phyloP scores from a whole-genome alignment of 2,329 filamentous ascomycete species.

The Xylaria sp. region DNA sequence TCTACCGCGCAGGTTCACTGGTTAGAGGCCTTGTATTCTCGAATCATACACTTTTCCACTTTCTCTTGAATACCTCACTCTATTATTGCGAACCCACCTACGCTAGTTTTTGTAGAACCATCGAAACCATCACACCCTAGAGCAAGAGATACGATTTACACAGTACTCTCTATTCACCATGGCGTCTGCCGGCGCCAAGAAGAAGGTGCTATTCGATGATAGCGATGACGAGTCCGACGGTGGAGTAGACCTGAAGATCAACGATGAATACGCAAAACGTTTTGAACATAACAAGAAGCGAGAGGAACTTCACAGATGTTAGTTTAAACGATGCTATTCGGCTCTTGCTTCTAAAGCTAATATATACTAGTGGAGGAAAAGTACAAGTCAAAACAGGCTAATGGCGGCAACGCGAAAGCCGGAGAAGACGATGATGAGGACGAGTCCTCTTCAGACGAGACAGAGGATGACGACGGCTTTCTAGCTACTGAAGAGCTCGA shows the following conservation, averaged over 20 bases:
- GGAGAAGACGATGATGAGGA: constrained; percentile 67
- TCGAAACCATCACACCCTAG: neutral
- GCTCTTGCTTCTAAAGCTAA: constrained; percentile 30
- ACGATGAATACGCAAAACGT: constrained; percentile 86
- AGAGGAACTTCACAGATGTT: constrained; percentile 80
- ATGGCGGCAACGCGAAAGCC: constrained; percentile 56
- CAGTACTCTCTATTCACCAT: constrained; percentile 43
- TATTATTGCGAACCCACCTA: neutral
- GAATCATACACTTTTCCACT: neutral
- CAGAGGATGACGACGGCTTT: constrained; percentile 91
- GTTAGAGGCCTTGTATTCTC: neutral
- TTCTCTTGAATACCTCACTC: neutral
- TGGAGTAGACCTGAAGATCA: constrained; percentile 76
- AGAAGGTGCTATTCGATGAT: constrained; percentile 67
- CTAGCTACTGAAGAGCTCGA: constrained; percentile 88
- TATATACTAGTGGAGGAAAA: constrained; percentile 84
- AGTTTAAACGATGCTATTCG: constrained; percentile 46
- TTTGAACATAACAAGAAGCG: constrained; percentile 99
- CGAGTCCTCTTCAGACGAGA: constrained; percentile 78
- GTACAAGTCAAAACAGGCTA: constrained; percentile 64
- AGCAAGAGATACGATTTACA: neutral
- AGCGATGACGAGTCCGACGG: constrained; percentile 62
- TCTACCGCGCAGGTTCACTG: constrained; percentile 16
- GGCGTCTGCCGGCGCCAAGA: constrained; percentile 48
- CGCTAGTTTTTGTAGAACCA: neutral